These are phyloP conservation scores for Penicillium sp. DNA, from an alignment of 2,329 filamentous ascomycete genomes.

Conservation along the genomic window DNA sequence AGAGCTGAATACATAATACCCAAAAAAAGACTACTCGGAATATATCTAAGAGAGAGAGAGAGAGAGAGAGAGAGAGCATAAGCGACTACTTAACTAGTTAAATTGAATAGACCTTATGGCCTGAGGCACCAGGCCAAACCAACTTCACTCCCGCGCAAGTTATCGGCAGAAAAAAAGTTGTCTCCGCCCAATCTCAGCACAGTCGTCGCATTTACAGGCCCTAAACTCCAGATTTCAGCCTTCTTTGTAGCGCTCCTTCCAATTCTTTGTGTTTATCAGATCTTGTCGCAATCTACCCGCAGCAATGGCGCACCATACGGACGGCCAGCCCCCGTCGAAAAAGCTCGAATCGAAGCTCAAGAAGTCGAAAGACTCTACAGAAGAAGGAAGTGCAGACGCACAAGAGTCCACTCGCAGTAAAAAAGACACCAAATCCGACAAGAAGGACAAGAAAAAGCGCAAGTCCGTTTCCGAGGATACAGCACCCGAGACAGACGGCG, in stretches of 20 bases:
- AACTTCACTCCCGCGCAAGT: neutral
- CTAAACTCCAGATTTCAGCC: neutral
- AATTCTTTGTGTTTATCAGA: neutral
- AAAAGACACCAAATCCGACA: slow-evolving; percentile 14
- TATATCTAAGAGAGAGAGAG: no score
- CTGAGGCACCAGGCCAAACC: no score
- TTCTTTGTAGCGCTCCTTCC: neutral
- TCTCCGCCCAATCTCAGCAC: slow-evolving; percentile 4
- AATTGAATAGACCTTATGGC: no score
- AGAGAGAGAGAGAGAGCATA: no score
- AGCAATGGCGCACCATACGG: slow-evolving; percentile 6
- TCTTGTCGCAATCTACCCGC: neutral
- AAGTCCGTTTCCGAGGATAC: slow-evolving; percentile 15
- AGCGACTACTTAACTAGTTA: no score
- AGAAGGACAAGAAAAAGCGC: slow-evolving; percentile 25
- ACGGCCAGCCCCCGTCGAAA: slow-evolving; percentile 50
- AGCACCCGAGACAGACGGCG: slow-evolving; percentile 18
- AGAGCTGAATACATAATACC: neutral
- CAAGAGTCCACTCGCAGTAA: slow-evolving; percentile 1
- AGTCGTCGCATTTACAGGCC: neutral
- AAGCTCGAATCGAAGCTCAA: slow-evolving; percentile 60
- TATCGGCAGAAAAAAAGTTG: slow-evolving; percentile 12
- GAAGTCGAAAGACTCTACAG: slow-evolving; percentile 41
- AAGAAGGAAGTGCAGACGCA: slow-evolving; percentile 23
- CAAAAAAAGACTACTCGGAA: no score